Conservation (phyloP, 306 rosid species). For the Betula pendula region DNA sequence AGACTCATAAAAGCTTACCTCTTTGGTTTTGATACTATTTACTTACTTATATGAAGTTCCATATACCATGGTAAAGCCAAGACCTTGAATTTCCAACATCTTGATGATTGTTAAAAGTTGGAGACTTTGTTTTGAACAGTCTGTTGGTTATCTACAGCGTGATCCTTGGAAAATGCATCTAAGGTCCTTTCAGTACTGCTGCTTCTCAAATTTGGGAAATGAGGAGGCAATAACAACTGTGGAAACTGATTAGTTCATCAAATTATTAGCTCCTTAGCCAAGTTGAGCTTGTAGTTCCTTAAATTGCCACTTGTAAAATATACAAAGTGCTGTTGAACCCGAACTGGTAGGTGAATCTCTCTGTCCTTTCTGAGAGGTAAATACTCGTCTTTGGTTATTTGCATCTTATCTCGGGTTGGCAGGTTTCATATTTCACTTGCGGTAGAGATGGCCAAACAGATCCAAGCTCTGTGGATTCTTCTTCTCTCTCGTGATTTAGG, state of each 20-base stretch:
- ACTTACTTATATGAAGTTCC: background rate
- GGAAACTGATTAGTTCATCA: background rate
- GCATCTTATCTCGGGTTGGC: background rate
- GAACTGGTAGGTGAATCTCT: background rate
- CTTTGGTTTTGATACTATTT: background rate
- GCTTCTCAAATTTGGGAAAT: background rate
- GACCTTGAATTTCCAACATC: background rate
- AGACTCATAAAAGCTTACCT: background rate
- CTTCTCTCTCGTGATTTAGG: background rate
- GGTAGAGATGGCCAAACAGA: no score
- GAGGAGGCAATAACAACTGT: no score
- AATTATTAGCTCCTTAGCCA: background rate
- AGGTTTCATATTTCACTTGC: background rate
- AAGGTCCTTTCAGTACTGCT: background rate
- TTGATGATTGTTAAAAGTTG: background rate
- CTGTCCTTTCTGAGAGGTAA: background rate
- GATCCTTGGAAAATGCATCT: background rate
- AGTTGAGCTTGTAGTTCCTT: background rate
- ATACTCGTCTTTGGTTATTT: background rate
- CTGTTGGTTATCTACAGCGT: background rate
- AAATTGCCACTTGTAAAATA: background rate
- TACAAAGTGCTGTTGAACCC: no score
- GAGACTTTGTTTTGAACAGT: background rate
- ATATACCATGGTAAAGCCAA: background rate
- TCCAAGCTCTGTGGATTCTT: background rate